Evolutionary conservation across 2,329 filamentous ascomycete species (phyloP).

Genomic region (Elsinoe perseae): DNA sequence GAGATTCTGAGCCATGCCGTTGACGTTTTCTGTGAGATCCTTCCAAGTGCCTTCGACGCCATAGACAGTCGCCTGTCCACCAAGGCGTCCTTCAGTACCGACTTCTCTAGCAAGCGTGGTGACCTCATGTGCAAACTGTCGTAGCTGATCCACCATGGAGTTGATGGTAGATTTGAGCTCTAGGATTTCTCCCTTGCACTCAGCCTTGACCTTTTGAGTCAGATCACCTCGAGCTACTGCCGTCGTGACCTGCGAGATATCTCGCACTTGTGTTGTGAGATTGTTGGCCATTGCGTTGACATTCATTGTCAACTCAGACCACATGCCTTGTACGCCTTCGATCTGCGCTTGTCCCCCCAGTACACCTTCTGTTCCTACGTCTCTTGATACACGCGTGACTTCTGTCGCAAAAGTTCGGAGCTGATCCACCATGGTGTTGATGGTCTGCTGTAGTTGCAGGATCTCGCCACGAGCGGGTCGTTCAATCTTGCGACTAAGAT

Average conservation of each 20-base stretch:
- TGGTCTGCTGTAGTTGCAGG: slow-evolving; percentile 84
- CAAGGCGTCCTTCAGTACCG: slow-evolving; percentile 45
- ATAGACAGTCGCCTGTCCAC: slow-evolving; percentile 46
- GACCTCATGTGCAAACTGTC: slow-evolving; percentile 47
- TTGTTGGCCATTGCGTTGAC: slow-evolving; percentile 49
- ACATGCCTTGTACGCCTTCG: slow-evolving; percentile 58
- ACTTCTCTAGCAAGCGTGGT: slow-evolving; percentile 47
- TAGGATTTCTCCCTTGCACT: slow-evolving; percentile 46
- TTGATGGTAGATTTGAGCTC: slow-evolving; percentile 47
- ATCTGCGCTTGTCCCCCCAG: slow-evolving; percentile 58
- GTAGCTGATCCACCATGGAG: slow-evolving; percentile 46
- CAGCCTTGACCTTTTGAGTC: slow-evolving; percentile 44
- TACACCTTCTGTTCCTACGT: slow-evolving; percentile 57
- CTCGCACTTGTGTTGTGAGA: slow-evolving; percentile 46
- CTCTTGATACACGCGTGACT: slow-evolving; percentile 56
- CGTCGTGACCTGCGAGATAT: slow-evolving; percentile 47
- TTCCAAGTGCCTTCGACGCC: slow-evolving; percentile 49
- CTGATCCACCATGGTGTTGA: slow-evolving; percentile 61
- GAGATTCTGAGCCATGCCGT: slow-evolving; percentile 47
- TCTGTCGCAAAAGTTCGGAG: slow-evolving; percentile 59
- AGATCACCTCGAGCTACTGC: slow-evolving; percentile 46
- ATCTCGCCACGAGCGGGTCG: slow-evolving; percentile 94
- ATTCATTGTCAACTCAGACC: slow-evolving; percentile 55
- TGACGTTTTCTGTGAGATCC: slow-evolving; percentile 47
- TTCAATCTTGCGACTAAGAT: slow-evolving; percentile 91